Base-by-base conservation (phyloP, 306 rosid species). In the Begonia masoniana region DNA sequence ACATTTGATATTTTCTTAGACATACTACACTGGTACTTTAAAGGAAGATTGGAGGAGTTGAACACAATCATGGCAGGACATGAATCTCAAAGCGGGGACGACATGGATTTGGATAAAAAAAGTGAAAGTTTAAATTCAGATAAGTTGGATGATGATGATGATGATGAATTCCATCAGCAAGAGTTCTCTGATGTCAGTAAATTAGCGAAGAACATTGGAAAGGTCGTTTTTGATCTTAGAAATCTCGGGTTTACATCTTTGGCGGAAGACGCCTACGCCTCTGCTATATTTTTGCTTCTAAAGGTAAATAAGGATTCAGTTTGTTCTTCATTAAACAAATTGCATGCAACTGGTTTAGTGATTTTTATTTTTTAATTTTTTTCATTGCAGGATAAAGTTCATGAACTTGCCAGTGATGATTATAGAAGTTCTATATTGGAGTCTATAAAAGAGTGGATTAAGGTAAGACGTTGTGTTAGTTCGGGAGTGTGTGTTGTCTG, bases 221-320 rank as follows among this genome's bases (percentile, higher is more conserved):
- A 83, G 79, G 82, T 85, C 71, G 95, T 89, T 71, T 86, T 59
- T 41, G 87, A 73, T 76, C 94, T 85, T 51, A 85, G 94, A 58
- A 78, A 68, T 65, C 95, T 85, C 66, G 95, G 97, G 57, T 89
- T 89, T 71, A 85, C 95, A 52, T 89, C 95, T 58, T 78, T 85
- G 95, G 83, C 97, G 51, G 97, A 89, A 68, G 97, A 89, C 82
- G 97, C 97, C 43, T 89, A 89, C 63, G 95, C 95, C 65, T 89
- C 95, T 70, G 95, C 91, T 51, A 89, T 89, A 43, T 89, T 89
- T 72, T 73, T 86, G 68, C 95, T 82, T 63, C 76, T 89, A 15
- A 85, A 85, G 87, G 95, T 85, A 69, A 70, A 59, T 31, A 51
- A 54, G 54, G 48, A 56, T 67, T 45, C 53, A 36, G 4, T 47